A percentile compares a stretch with the other conserved stretches of the same genome.
These are phyloP conservation scores for Erythrobasidium yunnanense DNA, from an alignment of 768 basidiomycete species.

Conservation along the genomic window DNA sequence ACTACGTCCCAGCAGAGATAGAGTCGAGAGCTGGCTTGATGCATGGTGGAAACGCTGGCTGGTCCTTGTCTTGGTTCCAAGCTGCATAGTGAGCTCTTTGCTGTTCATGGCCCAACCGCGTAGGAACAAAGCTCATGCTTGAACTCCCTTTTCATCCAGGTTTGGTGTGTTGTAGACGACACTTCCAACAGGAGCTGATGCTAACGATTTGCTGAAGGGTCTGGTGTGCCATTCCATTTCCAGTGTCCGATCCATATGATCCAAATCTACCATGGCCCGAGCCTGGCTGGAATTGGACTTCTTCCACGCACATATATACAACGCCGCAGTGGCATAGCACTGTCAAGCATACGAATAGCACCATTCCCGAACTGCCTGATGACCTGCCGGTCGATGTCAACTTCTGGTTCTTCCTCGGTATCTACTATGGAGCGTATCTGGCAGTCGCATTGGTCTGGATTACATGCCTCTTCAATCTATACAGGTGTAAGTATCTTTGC, in stretches of 20 bases:
- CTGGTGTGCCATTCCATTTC: conserved; percentile 45
- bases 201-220: conserved; percentile 29
- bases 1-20: conserved; percentile 39
- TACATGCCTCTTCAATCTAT: conserved; percentile 45
- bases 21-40: conserved; percentile 42
- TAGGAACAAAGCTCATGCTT: conserved; percentile 7
- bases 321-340: not conserved
- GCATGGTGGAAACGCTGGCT: conserved; percentile 44
- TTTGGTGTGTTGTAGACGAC: conserved; percentile 11
- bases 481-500: conserved; percentile 32
- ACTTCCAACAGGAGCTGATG: not conserved
- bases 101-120: not conserved
- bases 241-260: conserved; percentile 42
- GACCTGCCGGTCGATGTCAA: conserved; percentile 43
- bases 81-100: conserved; percentile 39
- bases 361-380: not conserved
- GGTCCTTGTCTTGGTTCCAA: conserved; percentile 43
- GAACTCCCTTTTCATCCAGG: not conserved
- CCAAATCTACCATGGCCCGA: conserved; percentile 39
- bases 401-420: conserved; percentile 37
- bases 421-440: conserved; percentile 41
- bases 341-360: not conserved
- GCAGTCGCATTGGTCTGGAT: conserved; percentile 45
- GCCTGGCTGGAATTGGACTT: conserved; percentile 24
- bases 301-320: not conserved